A percentile compares a stretch with the other conserved stretches of the same genome.
Evolutionary conservation across 2,329 filamentous ascomycete species (phyloP).

Genomic region (Aureobasidium namibiae): DNA sequence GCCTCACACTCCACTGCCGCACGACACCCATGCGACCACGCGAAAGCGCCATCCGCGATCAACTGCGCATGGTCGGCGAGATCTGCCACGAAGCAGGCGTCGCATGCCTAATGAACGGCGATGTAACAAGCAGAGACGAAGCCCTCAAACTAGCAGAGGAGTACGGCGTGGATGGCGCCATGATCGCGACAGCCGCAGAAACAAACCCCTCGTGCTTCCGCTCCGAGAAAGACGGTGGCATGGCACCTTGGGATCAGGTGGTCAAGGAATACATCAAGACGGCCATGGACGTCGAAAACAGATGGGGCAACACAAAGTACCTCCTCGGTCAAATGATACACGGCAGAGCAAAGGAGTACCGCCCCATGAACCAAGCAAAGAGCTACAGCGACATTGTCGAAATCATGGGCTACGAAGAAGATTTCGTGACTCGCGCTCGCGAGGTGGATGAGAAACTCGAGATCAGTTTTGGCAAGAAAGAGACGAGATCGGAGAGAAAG

Average conservation of each 20-base stretch:
- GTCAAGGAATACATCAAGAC: slow-evolving; percentile 66
- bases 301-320: slow-evolving; percentile 89
- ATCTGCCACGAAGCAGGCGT: slow-evolving; percentile 80
- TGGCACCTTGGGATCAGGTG: slow-evolving; percentile 67
- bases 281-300: slow-evolving; percentile 72
- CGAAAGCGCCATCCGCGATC: slow-evolving; percentile 76
- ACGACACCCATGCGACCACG: slow-evolving; percentile 92
- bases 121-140: slow-evolving; percentile 68
- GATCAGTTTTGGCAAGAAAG: slow-evolving; percentile 40
- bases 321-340: slow-evolving; percentile 78
- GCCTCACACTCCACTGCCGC: slow-evolving; percentile 87
- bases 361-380: slow-evolving; percentile 55
- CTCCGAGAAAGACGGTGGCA: slow-evolving; percentile 57
- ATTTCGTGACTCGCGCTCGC: slow-evolving; percentile 55
- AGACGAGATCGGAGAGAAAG: slow-evolving; percentile 39
- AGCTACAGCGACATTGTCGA: slow-evolving; percentile 64
- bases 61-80: slow-evolving; percentile 73
- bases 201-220: slow-evolving; percentile 86
- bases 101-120: slow-evolving; percentile 91
- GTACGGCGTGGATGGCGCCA: slow-evolving; percentile 84
- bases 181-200: slow-evolving; percentile 94
- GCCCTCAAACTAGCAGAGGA: slow-evolving; percentile 64
- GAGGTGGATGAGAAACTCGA: slow-evolving; percentile 57
- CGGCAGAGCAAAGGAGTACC: slow-evolving; percentile 61
- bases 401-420: slow-evolving; percentile 51